Conservation (phyloP, 2,329 filamentous ascomycete genomes). For the Botryotinia narcissicola region DNA sequence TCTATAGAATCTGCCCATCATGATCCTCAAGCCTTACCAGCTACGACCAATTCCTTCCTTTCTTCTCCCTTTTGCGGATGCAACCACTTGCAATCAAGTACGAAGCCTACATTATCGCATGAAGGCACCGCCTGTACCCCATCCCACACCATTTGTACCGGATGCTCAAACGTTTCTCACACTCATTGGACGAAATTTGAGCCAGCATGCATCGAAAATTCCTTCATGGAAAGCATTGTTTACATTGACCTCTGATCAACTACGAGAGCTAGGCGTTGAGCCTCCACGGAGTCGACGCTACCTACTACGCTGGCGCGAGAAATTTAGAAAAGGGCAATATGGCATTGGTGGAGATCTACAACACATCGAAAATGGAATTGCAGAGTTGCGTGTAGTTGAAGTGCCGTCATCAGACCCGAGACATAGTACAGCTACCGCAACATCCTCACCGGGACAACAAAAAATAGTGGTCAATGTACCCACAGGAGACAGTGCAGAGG, state of each 20-base stretch:
- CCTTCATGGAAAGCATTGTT: slow-evolving; percentile 89
- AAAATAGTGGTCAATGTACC: slow-evolving; percentile 59
- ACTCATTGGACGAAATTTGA: slow-evolving; percentile 84
- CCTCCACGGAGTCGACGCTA: slow-evolving; percentile 80
- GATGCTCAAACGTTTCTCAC: slow-evolving; percentile 83
- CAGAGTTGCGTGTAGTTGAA: slow-evolving; percentile 51
- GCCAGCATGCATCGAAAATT: slow-evolving; percentile 80
- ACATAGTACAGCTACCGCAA: slow-evolving; percentile 47
- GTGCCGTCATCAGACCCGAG: slow-evolving; percentile 24
- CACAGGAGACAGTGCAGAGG: slow-evolving; percentile 42
- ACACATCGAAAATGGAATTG: slow-evolving; percentile 60
- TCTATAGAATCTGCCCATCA: slow-evolving; percentile 25
- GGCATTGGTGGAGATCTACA: slow-evolving; percentile 81
- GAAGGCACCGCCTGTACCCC: slow-evolving; percentile 51
- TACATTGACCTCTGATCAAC: slow-evolving; percentile 70
- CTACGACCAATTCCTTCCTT: slow-evolving; percentile 37
- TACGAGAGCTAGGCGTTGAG: slow-evolving; percentile 83
- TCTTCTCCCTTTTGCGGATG: slow-evolving; percentile 35
- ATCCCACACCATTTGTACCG: slow-evolving; percentile 80
- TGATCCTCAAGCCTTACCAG: slow-evolving; percentile 33
- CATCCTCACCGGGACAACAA: slow-evolving; percentile 50
- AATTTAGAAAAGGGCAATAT: slow-evolving; percentile 73
- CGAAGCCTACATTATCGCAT: slow-evolving; percentile 43
- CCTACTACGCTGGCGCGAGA: slow-evolving; percentile 81
- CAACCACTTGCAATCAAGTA: slow-evolving; percentile 33